Evolutionary conservation across 2,329 filamentous ascomycete species (phyloP).

Genomic region (Pleurostoma richardsiae): DNA sequence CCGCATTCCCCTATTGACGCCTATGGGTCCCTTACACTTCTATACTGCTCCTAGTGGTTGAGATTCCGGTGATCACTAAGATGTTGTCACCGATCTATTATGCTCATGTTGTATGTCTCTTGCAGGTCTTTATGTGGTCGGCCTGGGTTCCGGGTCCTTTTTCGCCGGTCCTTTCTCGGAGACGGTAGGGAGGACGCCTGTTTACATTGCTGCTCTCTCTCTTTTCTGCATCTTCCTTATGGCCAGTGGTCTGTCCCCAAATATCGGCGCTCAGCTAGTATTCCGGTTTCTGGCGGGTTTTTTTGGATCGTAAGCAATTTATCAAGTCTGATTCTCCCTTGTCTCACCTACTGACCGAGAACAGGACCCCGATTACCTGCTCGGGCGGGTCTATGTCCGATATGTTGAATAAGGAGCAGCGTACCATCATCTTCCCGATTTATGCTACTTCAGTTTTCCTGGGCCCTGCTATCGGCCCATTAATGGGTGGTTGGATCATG

Average conservation of each 20-base stretch:
- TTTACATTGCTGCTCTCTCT: conserved; percentile 39
- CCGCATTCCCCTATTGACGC: no score
- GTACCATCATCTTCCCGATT: conserved; percentile 24
- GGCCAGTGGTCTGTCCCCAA: conserved; percentile 37
- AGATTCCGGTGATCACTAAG: no score
- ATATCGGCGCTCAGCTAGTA: conserved; percentile 37
- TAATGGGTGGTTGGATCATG: conserved; percentile 38
- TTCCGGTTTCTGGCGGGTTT: conserved; percentile 45
- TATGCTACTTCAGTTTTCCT: conserved; percentile 23
- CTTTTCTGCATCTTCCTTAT: conserved; percentile 43
- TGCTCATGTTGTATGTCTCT: no score
- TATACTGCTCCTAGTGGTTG: no score
- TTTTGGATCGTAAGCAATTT: conserved; percentile 38
- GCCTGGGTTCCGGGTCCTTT: conserved; percentile 41
- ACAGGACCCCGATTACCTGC: conserved; percentile 43
- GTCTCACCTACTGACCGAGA: conserved; percentile 19
- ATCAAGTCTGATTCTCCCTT: conserved; percentile 31
- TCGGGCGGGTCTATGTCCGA: conserved; percentile 34
- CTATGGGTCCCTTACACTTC: no score
- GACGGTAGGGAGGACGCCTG: conserved; percentile 39
- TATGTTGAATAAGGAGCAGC: conserved; percentile 19
- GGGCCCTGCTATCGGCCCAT: conserved; percentile 33
- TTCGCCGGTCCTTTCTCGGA: conserved; percentile 43
- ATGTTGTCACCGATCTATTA: no score
- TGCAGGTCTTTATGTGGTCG: conserved; percentile 36